A percentile compares a stretch with the other conserved stretches of the same genome.
phyloP scores from a whole-genome alignment of 2,329 filamentous ascomycete genomes.

The Exophiala sp. region DNA sequence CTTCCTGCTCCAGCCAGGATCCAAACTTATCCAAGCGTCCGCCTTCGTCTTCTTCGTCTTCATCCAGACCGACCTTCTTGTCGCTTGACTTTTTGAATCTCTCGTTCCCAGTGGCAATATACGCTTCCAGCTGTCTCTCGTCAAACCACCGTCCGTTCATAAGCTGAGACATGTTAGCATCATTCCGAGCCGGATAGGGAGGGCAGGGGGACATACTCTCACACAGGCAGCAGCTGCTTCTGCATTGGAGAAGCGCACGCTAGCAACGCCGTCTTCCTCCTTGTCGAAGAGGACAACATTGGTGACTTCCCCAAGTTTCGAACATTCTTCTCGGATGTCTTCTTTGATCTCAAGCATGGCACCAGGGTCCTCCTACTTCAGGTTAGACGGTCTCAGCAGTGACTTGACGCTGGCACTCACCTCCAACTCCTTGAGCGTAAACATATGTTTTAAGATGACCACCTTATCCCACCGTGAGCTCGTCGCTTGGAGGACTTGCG shows the following conservation, averaged over 20 bases:
- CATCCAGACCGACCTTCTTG: conserved; percentile 41
- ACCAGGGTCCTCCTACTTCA: conserved; percentile 62
- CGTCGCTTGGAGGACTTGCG: conserved; percentile 53
- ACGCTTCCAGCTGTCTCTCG: conserved; percentile 64
- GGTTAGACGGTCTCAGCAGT: conserved; percentile 1
- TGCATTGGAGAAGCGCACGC: conserved; percentile 69
- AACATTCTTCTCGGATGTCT: conserved; percentile 84
- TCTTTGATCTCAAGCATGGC: conserved; percentile 87
- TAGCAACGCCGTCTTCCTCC: conserved; percentile 77
- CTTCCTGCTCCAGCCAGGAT: conserved; percentile 44
- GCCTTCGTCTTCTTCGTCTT: conserved; percentile 45
- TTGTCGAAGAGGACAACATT: conserved; percentile 87
- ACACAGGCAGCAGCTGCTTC: conserved; percentile 69
- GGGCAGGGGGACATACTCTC: conserved; percentile 32
- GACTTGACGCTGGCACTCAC: conserved; percentile 29
- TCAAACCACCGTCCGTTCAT: conserved; percentile 80
- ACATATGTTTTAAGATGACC: conserved; percentile 88
- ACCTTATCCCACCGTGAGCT: conserved; percentile 64
- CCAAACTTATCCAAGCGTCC: conserved; percentile 45
- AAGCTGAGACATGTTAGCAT: conserved; percentile 35
- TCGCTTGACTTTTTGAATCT: conserved; percentile 62
- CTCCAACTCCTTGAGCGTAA: conserved; percentile 76
- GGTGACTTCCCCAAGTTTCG: conserved; percentile 78
- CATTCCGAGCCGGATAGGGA: background rate
- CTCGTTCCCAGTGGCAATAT: conserved; percentile 64